These are phyloP conservation scores for Spergularia bocconei DNA, from an alignment of 148 eudicot genomes.

Conservation along the genomic window DNA sequence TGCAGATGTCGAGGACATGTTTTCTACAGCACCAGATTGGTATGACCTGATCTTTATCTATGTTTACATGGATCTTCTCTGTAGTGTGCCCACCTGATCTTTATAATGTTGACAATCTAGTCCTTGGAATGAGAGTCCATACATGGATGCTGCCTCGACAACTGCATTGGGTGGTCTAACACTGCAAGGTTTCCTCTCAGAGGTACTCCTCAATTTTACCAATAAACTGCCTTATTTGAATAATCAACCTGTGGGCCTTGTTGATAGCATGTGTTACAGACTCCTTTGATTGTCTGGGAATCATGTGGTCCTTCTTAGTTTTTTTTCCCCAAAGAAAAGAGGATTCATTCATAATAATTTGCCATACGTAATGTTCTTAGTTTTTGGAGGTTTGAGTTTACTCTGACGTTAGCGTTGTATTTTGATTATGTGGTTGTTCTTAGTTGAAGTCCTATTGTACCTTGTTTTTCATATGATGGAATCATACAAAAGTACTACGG, in stretches of 20 bases:
- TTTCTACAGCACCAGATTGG: conserved; percentile 97
- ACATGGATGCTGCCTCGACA: conserved; percentile 67
- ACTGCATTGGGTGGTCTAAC: conserved; percentile 71
- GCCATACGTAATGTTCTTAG: no score
- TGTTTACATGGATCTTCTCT: not conserved
- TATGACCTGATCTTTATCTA: conserved; percentile 20
- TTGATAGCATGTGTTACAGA: not conserved
- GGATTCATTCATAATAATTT: no score
- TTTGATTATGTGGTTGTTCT: not conserved
- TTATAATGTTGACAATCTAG: conserved; percentile 32
- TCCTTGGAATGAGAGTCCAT: conserved; percentile 89
- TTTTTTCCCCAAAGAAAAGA: no score
- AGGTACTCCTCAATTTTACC: conserved; percentile 41
- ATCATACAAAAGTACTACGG: not conserved
- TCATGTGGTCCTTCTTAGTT: not conserved
- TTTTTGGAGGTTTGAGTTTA: not conserved
- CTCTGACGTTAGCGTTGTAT: not conserved
- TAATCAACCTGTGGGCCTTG: not conserved
- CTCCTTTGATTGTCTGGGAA: not conserved
- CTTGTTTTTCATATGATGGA: not conserved
- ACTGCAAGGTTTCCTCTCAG: conserved; percentile 74
- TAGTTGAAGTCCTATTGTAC: not conserved
- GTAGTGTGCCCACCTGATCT: conserved; percentile 5
- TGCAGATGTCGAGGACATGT: conserved; percentile 70
- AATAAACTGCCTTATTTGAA: not conserved